Conservation (phyloP, 306 rosid genomes). For the Vigna trinervia region DNA sequence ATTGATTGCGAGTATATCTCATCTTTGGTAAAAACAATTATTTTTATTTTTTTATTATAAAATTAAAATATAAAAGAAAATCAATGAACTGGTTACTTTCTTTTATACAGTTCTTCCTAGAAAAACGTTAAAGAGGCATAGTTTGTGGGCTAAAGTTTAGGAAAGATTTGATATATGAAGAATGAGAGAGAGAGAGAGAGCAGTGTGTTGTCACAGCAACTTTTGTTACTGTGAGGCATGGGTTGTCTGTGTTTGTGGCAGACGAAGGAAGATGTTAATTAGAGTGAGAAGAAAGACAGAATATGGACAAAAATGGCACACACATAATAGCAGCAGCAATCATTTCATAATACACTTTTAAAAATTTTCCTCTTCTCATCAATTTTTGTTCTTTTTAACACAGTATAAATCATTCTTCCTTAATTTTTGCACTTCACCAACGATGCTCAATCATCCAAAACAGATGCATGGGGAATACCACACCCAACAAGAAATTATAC, state of each 20-base stretch:
- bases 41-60: too few species aligned
- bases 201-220: constrained; percentile 57
- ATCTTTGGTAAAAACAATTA: too few species aligned
- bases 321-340: constrained; percentile 40
- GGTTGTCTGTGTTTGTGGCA: constrained; percentile 46
- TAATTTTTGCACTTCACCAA: background rate
- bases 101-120: too few species aligned
- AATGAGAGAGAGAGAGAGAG: background rate
- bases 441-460: too few species aligned
- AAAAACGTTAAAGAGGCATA: too few species aligned
- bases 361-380: background rate
- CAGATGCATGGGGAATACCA: background rate
- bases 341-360: constrained; percentile 48
- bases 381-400: background rate
- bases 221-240: constrained; percentile 52
- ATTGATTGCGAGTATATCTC: too few species aligned
- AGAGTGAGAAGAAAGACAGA: constrained; percentile 23
- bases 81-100: too few species aligned
- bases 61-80: too few species aligned
- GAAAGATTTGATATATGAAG: background rate
- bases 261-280: constrained; percentile 33
- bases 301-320: constrained; percentile 41
- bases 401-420: background rate
- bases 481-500: too few species aligned
- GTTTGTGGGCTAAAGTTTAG: too few species aligned